Evolutionary conservation across 345 rosid species (phyloP).

Genomic region (Camelina hispida): DNA sequence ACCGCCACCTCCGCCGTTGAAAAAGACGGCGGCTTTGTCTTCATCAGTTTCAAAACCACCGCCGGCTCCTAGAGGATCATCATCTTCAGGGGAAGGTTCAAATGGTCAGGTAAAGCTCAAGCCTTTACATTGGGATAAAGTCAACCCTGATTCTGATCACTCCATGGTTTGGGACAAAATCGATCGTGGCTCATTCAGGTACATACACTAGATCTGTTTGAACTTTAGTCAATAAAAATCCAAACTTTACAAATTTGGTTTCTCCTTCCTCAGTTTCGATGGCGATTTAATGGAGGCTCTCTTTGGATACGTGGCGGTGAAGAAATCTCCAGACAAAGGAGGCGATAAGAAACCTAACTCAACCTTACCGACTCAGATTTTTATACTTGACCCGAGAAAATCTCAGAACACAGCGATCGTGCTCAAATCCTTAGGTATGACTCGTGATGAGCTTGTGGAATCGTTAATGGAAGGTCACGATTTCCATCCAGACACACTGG

Average conservation of each 20-base stretch:
- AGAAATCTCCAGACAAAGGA: conserved; percentile 51
- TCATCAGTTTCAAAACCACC: conserved; percentile 48
- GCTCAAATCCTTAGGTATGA: conserved; percentile 64
- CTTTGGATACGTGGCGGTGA: conserved; percentile 70
- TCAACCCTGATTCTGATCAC: conserved; percentile 58
- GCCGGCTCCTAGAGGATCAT: conserved; percentile 45
- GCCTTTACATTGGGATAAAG: conserved; percentile 94
- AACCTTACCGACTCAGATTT: conserved; percentile 48
- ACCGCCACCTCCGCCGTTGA: conserved; percentile 50
- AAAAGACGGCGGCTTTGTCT: conserved; percentile 40
- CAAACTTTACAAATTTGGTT: neutral
- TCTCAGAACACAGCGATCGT: conserved; percentile 83
- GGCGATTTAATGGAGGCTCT: conserved; percentile 93
- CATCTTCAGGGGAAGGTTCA: conserved; percentile 42
- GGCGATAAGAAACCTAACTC: conserved; percentile 19
- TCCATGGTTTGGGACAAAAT: conserved; percentile 97
- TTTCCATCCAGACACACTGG: conserved; percentile 62
- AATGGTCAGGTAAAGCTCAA: conserved; percentile 67
- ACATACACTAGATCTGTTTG: too few species aligned
- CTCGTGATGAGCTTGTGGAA: conserved; percentile 59
- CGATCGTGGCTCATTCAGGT: conserved; percentile 82
- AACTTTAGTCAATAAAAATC: neutral
- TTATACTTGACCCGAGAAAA: conserved; percentile 69
- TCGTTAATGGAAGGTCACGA: conserved; percentile 67
- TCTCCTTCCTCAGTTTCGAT: conserved; percentile 60